These are phyloP conservation scores for Acanthamoeba castellanii DNA, from an alignment of 208 protist species.

Conservation along the genomic window DNA sequence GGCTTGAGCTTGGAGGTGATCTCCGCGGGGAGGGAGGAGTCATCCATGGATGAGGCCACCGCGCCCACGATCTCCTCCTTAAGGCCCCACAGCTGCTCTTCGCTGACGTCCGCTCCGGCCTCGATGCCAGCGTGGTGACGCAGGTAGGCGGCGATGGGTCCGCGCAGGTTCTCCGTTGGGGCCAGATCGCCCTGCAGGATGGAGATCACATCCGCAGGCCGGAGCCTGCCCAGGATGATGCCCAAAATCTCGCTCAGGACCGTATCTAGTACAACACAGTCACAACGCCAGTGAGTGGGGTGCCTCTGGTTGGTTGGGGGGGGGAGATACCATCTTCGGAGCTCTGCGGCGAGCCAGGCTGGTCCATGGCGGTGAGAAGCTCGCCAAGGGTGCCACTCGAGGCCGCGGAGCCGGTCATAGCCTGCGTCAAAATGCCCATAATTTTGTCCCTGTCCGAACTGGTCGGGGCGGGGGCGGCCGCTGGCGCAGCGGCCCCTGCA, in stretches of 20 bases:
- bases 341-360: conserved; percentile 2
- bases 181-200: conserved; percentile 49
- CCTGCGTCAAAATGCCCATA: not conserved
- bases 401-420: conserved; percentile 14
- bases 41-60: conserved; percentile 35
- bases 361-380: conserved; percentile 32
- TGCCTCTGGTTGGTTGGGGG: not conserved
- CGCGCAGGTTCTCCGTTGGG: conserved; percentile 39
- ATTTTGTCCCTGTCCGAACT: not conserved
- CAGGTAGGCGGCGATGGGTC: conserved; percentile 49
- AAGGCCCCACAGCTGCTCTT: conserved; percentile 55
- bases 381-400: conserved; percentile 44
- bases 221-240: conserved; percentile 47
- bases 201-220: not conserved
- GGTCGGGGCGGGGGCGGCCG: not conserved
- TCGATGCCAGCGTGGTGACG: conserved; percentile 50
- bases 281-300: not conserved
- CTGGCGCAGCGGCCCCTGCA: not conserved
- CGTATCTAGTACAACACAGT: not conserved
- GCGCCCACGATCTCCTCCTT: conserved; percentile 48
- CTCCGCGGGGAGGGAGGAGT: conserved; percentile 25
- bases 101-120: conserved; percentile 20
- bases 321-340: not conserved
- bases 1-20: conserved; percentile 35
- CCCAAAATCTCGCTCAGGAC: conserved; percentile 32